Conservation (phyloP, 352 stramenopile species). For the Pythium pyrilobum region DNA sequence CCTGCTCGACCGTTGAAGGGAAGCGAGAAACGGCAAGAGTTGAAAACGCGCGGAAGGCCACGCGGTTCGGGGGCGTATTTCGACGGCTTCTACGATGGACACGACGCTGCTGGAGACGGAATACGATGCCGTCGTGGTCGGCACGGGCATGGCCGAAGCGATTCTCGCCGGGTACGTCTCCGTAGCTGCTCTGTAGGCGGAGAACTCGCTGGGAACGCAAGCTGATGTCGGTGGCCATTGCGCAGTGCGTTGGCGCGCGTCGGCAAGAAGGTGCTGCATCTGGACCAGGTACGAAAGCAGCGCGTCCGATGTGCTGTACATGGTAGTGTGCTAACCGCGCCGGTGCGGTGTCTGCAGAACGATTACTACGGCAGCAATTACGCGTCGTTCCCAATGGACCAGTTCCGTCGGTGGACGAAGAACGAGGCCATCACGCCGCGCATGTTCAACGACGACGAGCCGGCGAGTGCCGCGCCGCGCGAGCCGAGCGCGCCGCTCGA, state of each 20-base stretch:
- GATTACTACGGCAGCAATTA: constrained; percentile 83
- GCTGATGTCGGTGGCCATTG: neutral
- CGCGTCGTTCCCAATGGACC: constrained; percentile 53
- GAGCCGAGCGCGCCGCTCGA: neutral
- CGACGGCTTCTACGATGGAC: constrained; percentile 36
- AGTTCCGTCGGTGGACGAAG: constrained; percentile 54
- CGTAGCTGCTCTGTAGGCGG: neutral
- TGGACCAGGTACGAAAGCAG: constrained; percentile 48
- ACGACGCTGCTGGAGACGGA: constrained; percentile 45
- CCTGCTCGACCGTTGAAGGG: no score
- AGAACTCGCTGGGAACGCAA: neutral
- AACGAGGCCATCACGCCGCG: constrained; percentile 37
- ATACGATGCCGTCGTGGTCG: constrained; percentile 73
- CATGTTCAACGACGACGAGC: constrained; percentile 27
- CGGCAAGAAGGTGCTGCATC: constrained; percentile 72
- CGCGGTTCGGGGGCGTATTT: neutral
- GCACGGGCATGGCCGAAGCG: constrained; percentile 76
- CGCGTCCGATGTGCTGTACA: neutral
- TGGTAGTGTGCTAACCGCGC: neutral
- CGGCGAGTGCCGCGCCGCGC: neutral
- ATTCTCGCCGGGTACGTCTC: constrained; percentile 60
- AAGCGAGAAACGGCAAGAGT: no score
- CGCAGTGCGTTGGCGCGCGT: constrained; percentile 52
- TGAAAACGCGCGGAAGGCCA: neutral
- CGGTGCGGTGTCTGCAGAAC: constrained; percentile 32